phyloP scores from a whole-genome alignment of 768 basidiomycete species.

The Chalciporus chontae region DNA sequence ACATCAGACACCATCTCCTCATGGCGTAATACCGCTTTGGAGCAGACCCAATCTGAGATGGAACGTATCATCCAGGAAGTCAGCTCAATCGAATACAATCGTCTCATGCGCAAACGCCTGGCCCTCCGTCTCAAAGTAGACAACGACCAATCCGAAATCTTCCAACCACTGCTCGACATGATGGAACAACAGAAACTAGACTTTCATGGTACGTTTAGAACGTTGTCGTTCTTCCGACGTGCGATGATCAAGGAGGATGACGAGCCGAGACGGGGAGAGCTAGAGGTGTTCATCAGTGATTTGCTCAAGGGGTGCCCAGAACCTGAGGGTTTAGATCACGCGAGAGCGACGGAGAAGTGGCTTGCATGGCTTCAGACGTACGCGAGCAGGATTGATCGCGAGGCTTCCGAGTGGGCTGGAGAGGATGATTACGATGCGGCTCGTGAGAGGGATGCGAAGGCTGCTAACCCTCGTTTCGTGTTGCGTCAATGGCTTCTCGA shows the following conservation, averaged over 20 bases:
- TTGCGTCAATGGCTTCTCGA: constrained; percentile 95
- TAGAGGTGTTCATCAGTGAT: constrained; percentile 42
- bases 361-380: constrained; percentile 63
- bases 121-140: constrained; percentile 57
- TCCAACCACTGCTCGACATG: constrained; percentile 68
- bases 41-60: constrained; percentile 54
- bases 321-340: constrained; percentile 40
- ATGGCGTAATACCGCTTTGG: constrained; percentile 59
- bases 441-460: constrained; percentile 48
- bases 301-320: constrained; percentile 49
- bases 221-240: constrained; percentile 60
- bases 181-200: constrained; percentile 77
- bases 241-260: constrained; percentile 20
- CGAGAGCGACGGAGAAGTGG: constrained; percentile 50
- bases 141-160: constrained; percentile 57
- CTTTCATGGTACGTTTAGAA: constrained; percentile 83
- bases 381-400: constrained; percentile 52
- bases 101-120: constrained; percentile 77
- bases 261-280: constrained; percentile 6
- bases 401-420: constrained; percentile 44
- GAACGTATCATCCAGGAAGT: constrained; percentile 57
- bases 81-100: constrained; percentile 61
- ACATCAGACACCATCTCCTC: constrained; percentile 51
- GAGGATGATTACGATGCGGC: constrained; percentile 40
- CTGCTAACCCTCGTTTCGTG: constrained; percentile 86